Base-by-base conservation (phyloP, 2,329 filamentous ascomycete species). In the Penicillium sp. region DNA sequence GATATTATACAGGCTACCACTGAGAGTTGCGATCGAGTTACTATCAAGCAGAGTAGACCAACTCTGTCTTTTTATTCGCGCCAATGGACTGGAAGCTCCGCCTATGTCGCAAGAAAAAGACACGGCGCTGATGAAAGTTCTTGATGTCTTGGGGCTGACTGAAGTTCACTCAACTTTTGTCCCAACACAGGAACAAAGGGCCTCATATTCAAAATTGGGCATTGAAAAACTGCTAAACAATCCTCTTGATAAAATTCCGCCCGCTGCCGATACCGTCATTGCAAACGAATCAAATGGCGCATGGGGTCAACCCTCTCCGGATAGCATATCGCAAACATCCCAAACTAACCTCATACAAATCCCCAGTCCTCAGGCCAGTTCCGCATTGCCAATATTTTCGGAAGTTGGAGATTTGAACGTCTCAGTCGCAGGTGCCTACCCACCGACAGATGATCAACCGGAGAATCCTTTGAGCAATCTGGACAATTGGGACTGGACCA, bases 21-120 rank as follows among this genome's bases (percentile, higher is more conserved):
- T 69, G 14, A 62, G 66, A 1, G 52, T 61, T 22, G 67, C 65
- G 10, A 63, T 68, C 31, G 61, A 68, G 50, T 40, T 69, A 9
- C 47, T 68, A 5, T 56, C 54, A 5, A 53, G 47, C n/a, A 46
- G 64, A 46, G 59, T 65, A 2, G 49, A 55, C 18, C 62, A 68
- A 47, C 55, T 67, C 14, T 60, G 36, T n/a, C 44, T 60, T 9
- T 66, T 67, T 22, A 66, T 67, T 31, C 13, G 40, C 8, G 52
- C 61, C 3, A 57, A 62, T 36, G 65, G 60, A 13, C 42, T 66
- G 2, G 38, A 54, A 9, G 49, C 52, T 5, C 60, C 60, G n/a
- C 36, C 34, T 3, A 54, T 56, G 49, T 45, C 56, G 2, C 42
- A 57, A 34, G 60, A 62, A 27, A 54, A 55, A 27, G 58, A 60